Percentiles rank a stretch among this genome's conserved stretches.
phyloP scores from a whole-genome alignment of 2,329 filamentous ascomycete species.

The Kalaharituber pfeilii region DNA sequence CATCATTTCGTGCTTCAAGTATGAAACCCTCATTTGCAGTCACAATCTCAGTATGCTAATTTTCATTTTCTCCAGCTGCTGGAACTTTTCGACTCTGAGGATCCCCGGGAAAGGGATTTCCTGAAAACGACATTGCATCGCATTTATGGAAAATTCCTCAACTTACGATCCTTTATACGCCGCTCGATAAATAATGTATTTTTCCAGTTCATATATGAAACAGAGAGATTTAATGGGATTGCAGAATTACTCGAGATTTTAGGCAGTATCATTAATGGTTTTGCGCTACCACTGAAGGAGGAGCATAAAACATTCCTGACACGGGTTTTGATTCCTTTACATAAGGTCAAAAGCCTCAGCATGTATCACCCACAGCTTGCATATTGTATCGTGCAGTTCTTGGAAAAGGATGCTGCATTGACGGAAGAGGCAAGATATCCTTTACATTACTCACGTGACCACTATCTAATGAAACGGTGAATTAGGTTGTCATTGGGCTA shows the following conservation, averaged over 20 bases:
- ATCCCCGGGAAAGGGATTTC: constrained; percentile 90
- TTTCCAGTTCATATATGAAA: constrained; percentile 98
- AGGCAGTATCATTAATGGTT: constrained; percentile 97
- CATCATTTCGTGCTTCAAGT: constrained; percentile 85
- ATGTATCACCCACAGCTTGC: constrained; percentile 99
- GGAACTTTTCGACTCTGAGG: constrained; percentile 97
- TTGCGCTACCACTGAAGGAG: constrained; percentile 88
- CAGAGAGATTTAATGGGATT: constrained; percentile 94
- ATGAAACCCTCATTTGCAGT: constrained; percentile 20
- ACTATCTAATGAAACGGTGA: constrained; percentile 16
- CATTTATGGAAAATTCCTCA: constrained; percentile 98
- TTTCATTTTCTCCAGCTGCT: constrained; percentile 45
- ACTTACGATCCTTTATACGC: constrained; percentile 89
- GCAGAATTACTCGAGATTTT: constrained; percentile 91
- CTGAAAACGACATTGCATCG: constrained; percentile 94
- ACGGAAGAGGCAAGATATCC: constrained; percentile 64
- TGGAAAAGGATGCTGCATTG: constrained; percentile 91
- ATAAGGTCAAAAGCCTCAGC: constrained; percentile 97
- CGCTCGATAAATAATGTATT: constrained; percentile 99
- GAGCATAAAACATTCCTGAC: constrained; percentile 98
- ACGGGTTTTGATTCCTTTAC: constrained; percentile 74
- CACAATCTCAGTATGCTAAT: no score
- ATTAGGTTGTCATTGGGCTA: constrained; percentile 74
- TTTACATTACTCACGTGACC: background rate
- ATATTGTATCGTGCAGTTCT: constrained; percentile 96